Conservation (phyloP, 2,329 filamentous ascomycete genomes). For the Septoria petroselini region DNA sequence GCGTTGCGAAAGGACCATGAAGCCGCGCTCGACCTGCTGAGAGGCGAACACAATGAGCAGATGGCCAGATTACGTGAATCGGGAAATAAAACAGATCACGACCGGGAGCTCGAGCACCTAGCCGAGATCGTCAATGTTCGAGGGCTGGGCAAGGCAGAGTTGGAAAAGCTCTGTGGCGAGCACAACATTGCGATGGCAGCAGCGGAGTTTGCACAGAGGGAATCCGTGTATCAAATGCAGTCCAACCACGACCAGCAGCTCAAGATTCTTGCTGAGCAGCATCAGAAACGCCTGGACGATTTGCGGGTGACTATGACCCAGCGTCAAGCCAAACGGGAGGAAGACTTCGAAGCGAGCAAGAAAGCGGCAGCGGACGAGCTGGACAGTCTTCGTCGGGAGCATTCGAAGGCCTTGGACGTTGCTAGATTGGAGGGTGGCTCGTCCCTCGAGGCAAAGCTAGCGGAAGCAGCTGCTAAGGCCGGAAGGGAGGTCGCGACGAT, state of each 20-base stretch:
- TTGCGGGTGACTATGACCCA: slow-evolving; percentile 9
- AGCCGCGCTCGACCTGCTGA: neutral
- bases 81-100: slow-evolving; percentile 1
- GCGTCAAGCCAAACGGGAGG: slow-evolving; percentile 14
- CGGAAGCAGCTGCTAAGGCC: slow-evolving; percentile 22
- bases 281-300: slow-evolving; percentile 13
- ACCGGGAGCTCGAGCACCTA: slow-evolving; percentile 9
- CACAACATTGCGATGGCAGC: slow-evolving; percentile 9
- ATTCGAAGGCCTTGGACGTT: slow-evolving; percentile 5
- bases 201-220: slow-evolving; percentile 8
- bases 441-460: slow-evolving; percentile 14
- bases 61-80: slow-evolving; percentile 13
- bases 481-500: slow-evolving; percentile 8
- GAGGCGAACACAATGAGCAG: slow-evolving; percentile 3
- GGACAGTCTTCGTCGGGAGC: slow-evolving; percentile 15
- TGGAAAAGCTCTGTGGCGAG: slow-evolving; percentile 14
- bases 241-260: slow-evolving; percentile 11
- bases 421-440: slow-evolving; percentile 17
- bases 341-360: slow-evolving; percentile 9
- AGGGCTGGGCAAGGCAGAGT: slow-evolving; percentile 4
- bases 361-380: slow-evolving; percentile 14
- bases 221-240: slow-evolving; percentile 10
- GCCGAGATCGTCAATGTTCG: slow-evolving; percentile 7
- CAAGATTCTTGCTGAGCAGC: slow-evolving; percentile 7
- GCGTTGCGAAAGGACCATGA: slow-evolving; percentile 5